phyloP scores from a whole-genome alignment of 2,329 filamentous ascomycete species.

The Penicillium psychrosexuale region DNA sequence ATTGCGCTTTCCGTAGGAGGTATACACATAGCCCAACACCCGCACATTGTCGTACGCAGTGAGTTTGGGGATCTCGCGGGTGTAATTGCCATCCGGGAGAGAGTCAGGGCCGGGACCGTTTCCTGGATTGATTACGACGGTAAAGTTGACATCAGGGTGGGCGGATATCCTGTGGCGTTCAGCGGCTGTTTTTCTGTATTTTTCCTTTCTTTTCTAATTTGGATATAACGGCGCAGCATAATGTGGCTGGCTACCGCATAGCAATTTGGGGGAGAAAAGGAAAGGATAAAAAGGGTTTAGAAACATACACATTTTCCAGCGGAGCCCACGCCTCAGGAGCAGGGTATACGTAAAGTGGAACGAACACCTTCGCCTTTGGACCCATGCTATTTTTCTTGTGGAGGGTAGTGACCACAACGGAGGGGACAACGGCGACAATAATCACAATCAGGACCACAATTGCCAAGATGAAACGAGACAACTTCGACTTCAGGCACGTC shows the following conservation, averaged over 20 bases:
- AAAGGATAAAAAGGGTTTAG: constrained; percentile 11
- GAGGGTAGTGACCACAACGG: constrained; percentile 35
- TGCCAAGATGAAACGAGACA: constrained; percentile 29
- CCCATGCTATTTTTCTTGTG: constrained; percentile 37
- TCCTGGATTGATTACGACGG: constrained; percentile 50
- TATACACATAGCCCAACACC: constrained; percentile 51
- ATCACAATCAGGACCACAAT: constrained; percentile 29
- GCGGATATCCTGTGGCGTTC: constrained; percentile 33
- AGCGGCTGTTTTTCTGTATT: constrained; percentile 18
- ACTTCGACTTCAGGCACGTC: constrained; percentile 28
- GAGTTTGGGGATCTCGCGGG: constrained; percentile 41
- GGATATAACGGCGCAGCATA: constrained; percentile 10
- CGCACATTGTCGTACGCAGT: constrained; percentile 47
- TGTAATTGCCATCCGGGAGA: constrained; percentile 46
- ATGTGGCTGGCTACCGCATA: constrained; percentile 11
- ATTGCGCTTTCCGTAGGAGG: constrained; percentile 46
- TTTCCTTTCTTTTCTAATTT: constrained; percentile 10
- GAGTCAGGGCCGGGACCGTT: constrained; percentile 46
- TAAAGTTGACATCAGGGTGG: constrained; percentile 48
- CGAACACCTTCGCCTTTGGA: constrained; percentile 43
- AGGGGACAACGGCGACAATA: constrained; percentile 32
- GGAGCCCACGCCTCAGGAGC: constrained; percentile 47
- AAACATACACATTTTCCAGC: constrained; percentile 44
- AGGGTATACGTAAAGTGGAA: constrained; percentile 52
- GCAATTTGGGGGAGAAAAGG: neutral